These are phyloP conservation scores for Diaporthe sp. DNA, from an alignment of 2,329 filamentous ascomycete genomes.

Conservation along the genomic window DNA sequence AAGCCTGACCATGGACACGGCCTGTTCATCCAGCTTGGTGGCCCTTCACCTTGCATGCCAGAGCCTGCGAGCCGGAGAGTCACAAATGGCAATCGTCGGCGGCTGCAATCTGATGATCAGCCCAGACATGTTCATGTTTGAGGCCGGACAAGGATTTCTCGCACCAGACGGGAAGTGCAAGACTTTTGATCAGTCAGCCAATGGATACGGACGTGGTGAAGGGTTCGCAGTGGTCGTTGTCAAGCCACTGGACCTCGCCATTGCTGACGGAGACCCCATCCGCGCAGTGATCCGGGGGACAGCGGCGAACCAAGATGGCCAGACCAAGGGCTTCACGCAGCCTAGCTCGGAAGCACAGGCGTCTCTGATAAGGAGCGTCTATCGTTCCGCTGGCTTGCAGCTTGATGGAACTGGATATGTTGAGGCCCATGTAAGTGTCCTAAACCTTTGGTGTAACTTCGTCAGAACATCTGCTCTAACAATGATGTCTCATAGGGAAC, in stretches of 20 bases:
- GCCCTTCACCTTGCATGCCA: slow-evolving; percentile 37
- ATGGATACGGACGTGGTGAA: slow-evolving; percentile 52
- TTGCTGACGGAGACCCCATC: slow-evolving; percentile 54
- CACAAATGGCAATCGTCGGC: slow-evolving; percentile 10
- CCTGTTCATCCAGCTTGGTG: slow-evolving; percentile 49
- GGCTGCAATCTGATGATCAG: slow-evolving; percentile 41
- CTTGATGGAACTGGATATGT: slow-evolving; percentile 43
- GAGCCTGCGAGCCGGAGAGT: background rate
- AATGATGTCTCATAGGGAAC: slow-evolving; percentile 14
- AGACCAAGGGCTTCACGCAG: slow-evolving; percentile 54
- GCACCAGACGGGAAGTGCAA: slow-evolving; percentile 51
- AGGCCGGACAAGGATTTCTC: slow-evolving; percentile 43
- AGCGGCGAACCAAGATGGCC: slow-evolving; percentile 55
- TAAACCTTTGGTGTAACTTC: background rate
- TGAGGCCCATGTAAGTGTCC: slow-evolving; percentile 43
- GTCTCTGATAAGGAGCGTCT: slow-evolving; percentile 48
- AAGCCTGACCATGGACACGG: slow-evolving; percentile 55
- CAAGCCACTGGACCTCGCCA: slow-evolving; percentile 57
- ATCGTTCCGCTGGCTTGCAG: slow-evolving; percentile 42
- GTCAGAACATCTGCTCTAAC: background rate
- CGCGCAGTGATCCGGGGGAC: slow-evolving; percentile 48
- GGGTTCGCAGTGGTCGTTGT: slow-evolving; percentile 53
- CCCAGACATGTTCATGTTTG: slow-evolving; percentile 41
- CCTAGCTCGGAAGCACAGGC: slow-evolving; percentile 51
- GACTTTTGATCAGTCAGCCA: slow-evolving; percentile 50